Percentiles rank a stretch among this genome's conserved stretches.
Conservation (phyloP, 164 flowering plant species). For the Hamamelis virginiana region DNA sequence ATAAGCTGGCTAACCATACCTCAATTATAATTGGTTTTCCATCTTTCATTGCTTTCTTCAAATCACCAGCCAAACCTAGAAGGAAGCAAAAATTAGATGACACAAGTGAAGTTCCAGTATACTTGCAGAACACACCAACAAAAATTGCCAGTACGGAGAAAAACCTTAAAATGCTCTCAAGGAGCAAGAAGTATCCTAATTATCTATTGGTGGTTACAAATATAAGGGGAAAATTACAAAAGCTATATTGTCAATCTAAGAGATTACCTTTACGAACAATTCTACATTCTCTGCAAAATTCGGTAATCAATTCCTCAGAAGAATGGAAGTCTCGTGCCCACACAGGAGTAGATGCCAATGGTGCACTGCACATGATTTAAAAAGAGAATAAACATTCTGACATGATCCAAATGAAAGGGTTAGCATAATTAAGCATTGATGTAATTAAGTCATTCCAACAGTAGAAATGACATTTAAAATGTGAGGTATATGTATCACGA, state of each 20-base stretch:
- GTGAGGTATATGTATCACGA: not conserved
- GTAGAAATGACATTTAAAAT: not conserved
- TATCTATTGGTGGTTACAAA: too few species aligned
- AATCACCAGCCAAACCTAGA: slow-evolving; percentile 94
- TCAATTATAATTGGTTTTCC: slow-evolving; percentile 98
- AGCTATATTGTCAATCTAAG: not conserved
- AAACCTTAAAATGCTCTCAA: not conserved
- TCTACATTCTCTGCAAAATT: slow-evolving; percentile 95
- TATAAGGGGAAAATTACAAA: too few species aligned
- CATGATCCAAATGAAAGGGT: not conserved
- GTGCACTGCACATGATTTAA: slow-evolving; percentile 57
- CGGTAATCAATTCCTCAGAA: slow-evolving; percentile 86
- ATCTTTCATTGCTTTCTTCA: slow-evolving; percentile 99
- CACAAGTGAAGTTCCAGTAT: not conserved
- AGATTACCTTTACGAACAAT: slow-evolving; percentile 91
- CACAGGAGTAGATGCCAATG: slow-evolving; percentile 85
- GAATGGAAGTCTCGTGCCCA: slow-evolving; percentile 92
- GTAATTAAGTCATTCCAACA: not conserved
- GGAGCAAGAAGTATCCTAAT: not conserved
- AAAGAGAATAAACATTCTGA: slow-evolving; percentile 8
- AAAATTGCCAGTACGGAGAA: not conserved
- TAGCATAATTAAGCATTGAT: not conserved
- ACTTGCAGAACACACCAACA: not conserved
- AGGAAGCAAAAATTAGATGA: slow-evolving; percentile 18
- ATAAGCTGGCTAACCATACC: slow-evolving; percentile 39